Conservation (phyloP, 768 basidiomycete genomes). For the Amyloporia xantha region DNA sequence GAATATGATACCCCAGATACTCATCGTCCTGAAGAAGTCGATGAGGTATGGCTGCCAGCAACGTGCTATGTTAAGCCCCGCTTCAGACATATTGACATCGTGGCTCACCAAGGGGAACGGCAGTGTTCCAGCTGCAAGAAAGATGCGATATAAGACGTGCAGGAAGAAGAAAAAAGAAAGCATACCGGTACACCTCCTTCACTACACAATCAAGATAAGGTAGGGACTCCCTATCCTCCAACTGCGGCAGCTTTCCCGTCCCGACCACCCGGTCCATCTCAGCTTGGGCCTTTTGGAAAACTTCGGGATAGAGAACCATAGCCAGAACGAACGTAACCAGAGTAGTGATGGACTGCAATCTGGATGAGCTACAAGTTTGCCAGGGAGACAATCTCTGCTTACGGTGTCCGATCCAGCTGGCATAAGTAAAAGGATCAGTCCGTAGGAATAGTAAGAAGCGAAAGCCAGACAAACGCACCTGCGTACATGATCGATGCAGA, state of each 20-base stretch:
- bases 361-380: neutral
- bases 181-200: constrained; percentile 16
- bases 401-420: constrained; percentile 21
- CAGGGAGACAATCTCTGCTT: neutral
- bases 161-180: no score
- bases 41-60: constrained; percentile 7
- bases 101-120: neutral
- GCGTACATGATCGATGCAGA: constrained; percentile 17
- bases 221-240: constrained; percentile 16
- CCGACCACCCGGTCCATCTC: constrained; percentile 38
- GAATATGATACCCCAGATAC: constrained; percentile 12
- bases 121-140: neutral
- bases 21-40: constrained; percentile 12
- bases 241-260: constrained; percentile 21
- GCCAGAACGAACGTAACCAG: constrained; percentile 36
- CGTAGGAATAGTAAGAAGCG: no score
- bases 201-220: constrained; percentile 17
- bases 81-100: neutral
- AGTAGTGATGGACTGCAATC: constrained; percentile 31
- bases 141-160: neutral
- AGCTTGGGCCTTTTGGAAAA: constrained; percentile 31
- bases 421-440: neutral
- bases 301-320: constrained; percentile 33
- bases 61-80: neutral
- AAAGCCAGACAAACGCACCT: constrained; percentile 12